Evolutionary conservation across 257 asterid species (phyloP), one percentile per base, ranked within the genome.

Genomic region (Fraxinus cuspidata): DNA sequence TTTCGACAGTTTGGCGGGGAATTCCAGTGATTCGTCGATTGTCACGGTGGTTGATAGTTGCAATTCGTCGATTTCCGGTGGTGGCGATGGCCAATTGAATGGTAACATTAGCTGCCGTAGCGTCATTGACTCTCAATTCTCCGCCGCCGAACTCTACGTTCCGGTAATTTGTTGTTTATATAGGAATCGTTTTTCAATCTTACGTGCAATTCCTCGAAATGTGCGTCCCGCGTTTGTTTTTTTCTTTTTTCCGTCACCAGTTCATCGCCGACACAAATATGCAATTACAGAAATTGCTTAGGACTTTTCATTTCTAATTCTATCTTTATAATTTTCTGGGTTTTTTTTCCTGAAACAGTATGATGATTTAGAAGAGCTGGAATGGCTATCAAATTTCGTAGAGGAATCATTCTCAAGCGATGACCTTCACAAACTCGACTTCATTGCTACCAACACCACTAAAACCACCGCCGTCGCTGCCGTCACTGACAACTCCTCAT

Each of bases 361-460:
- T 70, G 99, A 93, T 60, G 97, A 92, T 78, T 83, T 96, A 85
- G 97, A 96, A 71, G 99, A 96, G 88, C 91, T 96, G 34, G 99
- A 96, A 86, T 96, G 99, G 99, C 92, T 96, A 1, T 96, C 99
- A 58, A 96, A 90, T 82, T 92, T 96, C 84, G 98, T 92, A 82
- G 99, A 96, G 77, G 99, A 96, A 80, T 92, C 99, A 7, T 92
- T 93, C 88, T 93, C 98, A 23, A 93, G 90, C 85, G 97, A 90
- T 80, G 96, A 91, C 80, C 79, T 85, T 81, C 94, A 79, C 53
- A 88, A 86, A 77, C 81, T 90, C 79, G 91, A 90, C 78, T 77
- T 87, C 49, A 81, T 85, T 19, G 83, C 97, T 42, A 12, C 51
- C 16, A 40, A 58, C 51, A 42, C 51, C 16, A 42, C 51, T 42